Evolutionary conservation across 768 basidiomycete species (phyloP).

Genomic region (Tephrocybe sp.): DNA sequence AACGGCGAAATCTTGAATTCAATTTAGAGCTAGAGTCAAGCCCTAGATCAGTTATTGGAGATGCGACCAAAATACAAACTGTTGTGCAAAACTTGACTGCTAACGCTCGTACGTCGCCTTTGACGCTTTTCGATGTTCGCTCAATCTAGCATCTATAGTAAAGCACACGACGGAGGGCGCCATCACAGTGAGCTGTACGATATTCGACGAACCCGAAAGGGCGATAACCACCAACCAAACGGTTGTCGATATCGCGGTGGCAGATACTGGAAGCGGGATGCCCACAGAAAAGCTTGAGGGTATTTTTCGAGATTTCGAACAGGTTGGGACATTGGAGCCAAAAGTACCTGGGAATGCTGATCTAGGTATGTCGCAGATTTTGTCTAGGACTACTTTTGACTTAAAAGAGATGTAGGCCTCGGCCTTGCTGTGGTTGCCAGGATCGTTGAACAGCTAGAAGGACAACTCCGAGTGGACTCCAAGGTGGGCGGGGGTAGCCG

Average conservation of each 20-base stretch:
- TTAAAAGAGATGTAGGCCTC: conserved; percentile 42
- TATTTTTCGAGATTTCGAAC: conserved; percentile 81
- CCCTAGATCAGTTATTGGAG: conserved; percentile 67
- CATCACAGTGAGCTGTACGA: conserved; percentile 59
- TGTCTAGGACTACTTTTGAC: not conserved
- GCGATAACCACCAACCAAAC: conserved; percentile 43
- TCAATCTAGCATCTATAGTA: conserved; percentile 43
- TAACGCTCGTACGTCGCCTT: conserved; percentile 56
- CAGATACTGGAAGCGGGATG: conserved; percentile 78
- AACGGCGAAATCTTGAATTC: conserved; percentile 60
- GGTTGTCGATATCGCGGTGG: conserved; percentile 68
- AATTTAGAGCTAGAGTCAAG: conserved; percentile 51
- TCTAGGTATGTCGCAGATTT: conserved; percentile 39
- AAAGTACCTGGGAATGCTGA: conserved; percentile 38
- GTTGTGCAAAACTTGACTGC: conserved; percentile 78
- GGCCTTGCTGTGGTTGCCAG: conserved; percentile 81
- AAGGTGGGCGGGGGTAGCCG: conserved; percentile 63
- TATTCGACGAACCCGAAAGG: conserved; percentile 51
- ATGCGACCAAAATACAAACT: conserved; percentile 71
- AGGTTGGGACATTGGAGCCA: conserved; percentile 57
- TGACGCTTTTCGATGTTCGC: not conserved
- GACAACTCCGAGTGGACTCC: conserved; percentile 78
- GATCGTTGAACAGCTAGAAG: conserved; percentile 77
- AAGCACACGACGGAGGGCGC: conserved; percentile 68
- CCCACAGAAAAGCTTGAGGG: conserved; percentile 62